Evolutionary conservation across 2,329 filamentous ascomycete genomes (phyloP).

Genomic region (Aspergillus sp.): DNA sequence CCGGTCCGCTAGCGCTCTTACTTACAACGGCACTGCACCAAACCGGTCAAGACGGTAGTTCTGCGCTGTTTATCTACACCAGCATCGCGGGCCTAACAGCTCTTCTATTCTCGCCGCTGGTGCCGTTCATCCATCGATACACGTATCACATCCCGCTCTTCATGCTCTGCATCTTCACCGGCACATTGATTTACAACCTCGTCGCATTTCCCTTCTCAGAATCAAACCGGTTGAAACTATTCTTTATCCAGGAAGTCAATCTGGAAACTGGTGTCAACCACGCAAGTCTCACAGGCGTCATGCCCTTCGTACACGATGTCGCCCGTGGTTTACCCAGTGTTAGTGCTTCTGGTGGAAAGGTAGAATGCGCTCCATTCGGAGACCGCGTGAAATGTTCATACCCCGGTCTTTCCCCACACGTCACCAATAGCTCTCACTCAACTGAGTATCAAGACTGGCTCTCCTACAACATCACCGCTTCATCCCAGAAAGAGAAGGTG

Average conservation of each 20-base stretch:
- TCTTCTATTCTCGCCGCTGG: constrained; percentile 65
- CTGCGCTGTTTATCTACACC: constrained; percentile 64
- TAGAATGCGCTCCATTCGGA: constrained; percentile 46
- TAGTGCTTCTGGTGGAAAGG: constrained; percentile 56
- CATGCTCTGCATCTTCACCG: constrained; percentile 64
- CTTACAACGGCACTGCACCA: constrained; percentile 67
- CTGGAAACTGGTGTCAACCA: constrained; percentile 64
- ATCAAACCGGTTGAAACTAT: constrained; percentile 73
- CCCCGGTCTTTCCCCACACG: constrained; percentile 59
- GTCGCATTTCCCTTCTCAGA: constrained; percentile 80
- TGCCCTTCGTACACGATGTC: constrained; percentile 60
- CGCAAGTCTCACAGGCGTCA: constrained; percentile 63
- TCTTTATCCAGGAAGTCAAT: constrained; percentile 75
- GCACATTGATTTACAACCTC: constrained; percentile 78
- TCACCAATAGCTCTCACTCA: constrained; percentile 43
- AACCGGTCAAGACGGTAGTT: constrained; percentile 76
- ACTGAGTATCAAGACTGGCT: constrained; percentile 55
- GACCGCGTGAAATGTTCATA: constrained; percentile 60
- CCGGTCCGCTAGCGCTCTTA: constrained; percentile 69
- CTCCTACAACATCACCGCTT: constrained; percentile 53
- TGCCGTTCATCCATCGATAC: constrained; percentile 81
- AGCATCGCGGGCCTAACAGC: constrained; percentile 61
- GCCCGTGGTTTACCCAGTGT: constrained; percentile 58
- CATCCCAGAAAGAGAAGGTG: constrained; percentile 42
- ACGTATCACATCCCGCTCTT: constrained; percentile 75